Base-by-base conservation (phyloP, 495 filamentous ascomycete species). In the Penicillium paxilli region DNA sequence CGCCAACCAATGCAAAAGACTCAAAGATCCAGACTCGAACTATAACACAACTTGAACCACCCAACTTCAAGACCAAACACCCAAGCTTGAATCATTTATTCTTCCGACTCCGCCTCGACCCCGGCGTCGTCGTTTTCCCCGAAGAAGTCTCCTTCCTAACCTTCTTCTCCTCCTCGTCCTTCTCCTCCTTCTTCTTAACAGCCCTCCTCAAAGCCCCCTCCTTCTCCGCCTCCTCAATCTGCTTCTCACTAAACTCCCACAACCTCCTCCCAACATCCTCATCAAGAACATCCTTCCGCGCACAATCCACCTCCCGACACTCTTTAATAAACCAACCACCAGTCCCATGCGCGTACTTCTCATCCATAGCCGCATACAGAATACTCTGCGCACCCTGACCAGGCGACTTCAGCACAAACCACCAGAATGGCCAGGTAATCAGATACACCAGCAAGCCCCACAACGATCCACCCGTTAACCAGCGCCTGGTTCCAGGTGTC, bases 181-280 rank as follows among this genome's bases (percentile, higher is more conserved):
- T 82, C 47, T 70, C 73, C 47, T 83, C 80, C 71, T 90, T 89
- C 77, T 92, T 94, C 58, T 78, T 79, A 49, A 79, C 58, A 2
- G 86, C 85, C 49, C 89, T 77, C 35, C 71, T 76, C 21, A 84
- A 74, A 3, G 91, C 92, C 6, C 84, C 80, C 63, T 90, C 85
- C 74, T 89, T 94, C 75, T 98, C 94, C 33, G 85, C 78, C 57
- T 80, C 80, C 71, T 92, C 86, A 53, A 98, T 86, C 64, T 92
- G 83, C 70, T 83, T 85, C 73, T 96, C 94, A 65, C 89, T 95
- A 40, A 85, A 79, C 68, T 91, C 82, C 94, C 94, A 98, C 40
- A 98, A 75, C 66, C 84, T 79, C 77, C 90, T 91, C 40, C 89
- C 91, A 37, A 87, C 68, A 42, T 79, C 80, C 58, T 94, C 90